Evolutionary conservation across 2,329 filamentous ascomycete genomes (phyloP).

Genomic region (Xylaria sp.): DNA sequence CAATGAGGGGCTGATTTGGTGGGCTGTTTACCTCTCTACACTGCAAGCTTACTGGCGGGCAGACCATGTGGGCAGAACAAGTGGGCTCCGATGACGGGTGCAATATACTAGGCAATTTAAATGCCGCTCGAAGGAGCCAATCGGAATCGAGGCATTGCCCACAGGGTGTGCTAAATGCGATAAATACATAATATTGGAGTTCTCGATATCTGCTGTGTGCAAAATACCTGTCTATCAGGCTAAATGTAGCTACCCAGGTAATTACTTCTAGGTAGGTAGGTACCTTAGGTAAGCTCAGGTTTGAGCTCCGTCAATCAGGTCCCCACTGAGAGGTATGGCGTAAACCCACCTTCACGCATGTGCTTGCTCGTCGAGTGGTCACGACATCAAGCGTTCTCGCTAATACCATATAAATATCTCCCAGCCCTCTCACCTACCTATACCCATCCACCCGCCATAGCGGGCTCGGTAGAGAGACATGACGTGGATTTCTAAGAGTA

Average conservation of each 20-base stretch:
- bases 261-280: too few species aligned
- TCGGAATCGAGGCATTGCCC: constrained; percentile 4
- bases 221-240: too few species aligned
- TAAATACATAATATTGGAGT: constrained; percentile 1
- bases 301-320: not conserved
- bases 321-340: not conserved
- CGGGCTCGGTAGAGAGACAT: constrained; percentile 55
- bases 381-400: not conserved
- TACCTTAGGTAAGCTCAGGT: too few species aligned
- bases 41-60: not conserved
- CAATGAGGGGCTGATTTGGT: constrained; percentile 13
- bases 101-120: constrained; percentile 4
- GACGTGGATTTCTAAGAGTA: constrained; percentile 72
- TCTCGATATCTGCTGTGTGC: too few species aligned
- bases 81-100: constrained; percentile 15
- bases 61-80: not conserved
- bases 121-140: constrained; percentile 25
- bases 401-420: not conserved
- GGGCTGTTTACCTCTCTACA: constrained; percentile 3
- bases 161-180: constrained; percentile 1
- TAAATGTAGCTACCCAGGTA: too few species aligned
- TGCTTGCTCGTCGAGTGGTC: not conserved
- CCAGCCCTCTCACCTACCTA: not conserved
- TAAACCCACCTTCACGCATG: not conserved
- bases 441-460: not conserved